These are phyloP conservation scores for Ceratobasidium sp. DNA, from an alignment of 1,284 basidiomycete genomes.

Conservation along the genomic window DNA sequence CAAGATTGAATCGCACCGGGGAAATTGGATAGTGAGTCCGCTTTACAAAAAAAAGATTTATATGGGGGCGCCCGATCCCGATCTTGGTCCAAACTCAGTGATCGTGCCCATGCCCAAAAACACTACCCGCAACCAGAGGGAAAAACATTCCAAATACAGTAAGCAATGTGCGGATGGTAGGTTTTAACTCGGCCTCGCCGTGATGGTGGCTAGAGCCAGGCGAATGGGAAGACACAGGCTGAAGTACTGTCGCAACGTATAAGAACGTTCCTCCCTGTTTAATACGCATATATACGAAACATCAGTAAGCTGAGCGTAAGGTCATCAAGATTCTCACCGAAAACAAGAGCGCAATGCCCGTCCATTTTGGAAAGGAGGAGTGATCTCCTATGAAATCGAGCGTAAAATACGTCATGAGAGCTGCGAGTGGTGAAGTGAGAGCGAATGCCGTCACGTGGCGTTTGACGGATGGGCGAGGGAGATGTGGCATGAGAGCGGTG, in stretches of 20 bases:
- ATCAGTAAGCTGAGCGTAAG: background rate
- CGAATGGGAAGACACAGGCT: constrained; percentile 66
- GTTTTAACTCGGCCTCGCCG: constrained; percentile 59
- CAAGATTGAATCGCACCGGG: too few relatives aligned
- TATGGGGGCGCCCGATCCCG: background rate
- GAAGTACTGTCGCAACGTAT: constrained; percentile 92
- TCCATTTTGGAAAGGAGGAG: constrained; percentile 68
- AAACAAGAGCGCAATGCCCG: constrained; percentile 81
- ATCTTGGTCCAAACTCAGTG: constrained; percentile 13
- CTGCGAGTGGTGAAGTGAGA: constrained; percentile 82
- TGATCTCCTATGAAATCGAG: constrained; percentile 69
- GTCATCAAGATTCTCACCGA: constrained; percentile 67
- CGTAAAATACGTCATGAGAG: constrained; percentile 76
- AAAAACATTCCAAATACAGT: constrained; percentile 79
- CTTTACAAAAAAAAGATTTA: background rate
- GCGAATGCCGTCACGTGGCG: constrained; percentile 84
- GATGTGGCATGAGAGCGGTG: constrained; percentile 82
- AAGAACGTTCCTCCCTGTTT: constrained; percentile 91
- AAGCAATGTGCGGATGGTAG: constrained; percentile 66
- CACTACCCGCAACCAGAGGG: constrained; percentile 68
- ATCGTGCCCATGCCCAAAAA: constrained; percentile 65
- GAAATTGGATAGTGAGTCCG: too few relatives aligned
- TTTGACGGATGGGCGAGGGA: constrained; percentile 75
- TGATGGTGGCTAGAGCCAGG: constrained; percentile 60
- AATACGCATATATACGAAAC: constrained; percentile 8